Percentiles rank a stretch among this genome's conserved stretches.
These are phyloP conservation scores for Auriscalpium orientale DNA, from an alignment of 768 basidiomycete genomes.

Conservation along the genomic window DNA sequence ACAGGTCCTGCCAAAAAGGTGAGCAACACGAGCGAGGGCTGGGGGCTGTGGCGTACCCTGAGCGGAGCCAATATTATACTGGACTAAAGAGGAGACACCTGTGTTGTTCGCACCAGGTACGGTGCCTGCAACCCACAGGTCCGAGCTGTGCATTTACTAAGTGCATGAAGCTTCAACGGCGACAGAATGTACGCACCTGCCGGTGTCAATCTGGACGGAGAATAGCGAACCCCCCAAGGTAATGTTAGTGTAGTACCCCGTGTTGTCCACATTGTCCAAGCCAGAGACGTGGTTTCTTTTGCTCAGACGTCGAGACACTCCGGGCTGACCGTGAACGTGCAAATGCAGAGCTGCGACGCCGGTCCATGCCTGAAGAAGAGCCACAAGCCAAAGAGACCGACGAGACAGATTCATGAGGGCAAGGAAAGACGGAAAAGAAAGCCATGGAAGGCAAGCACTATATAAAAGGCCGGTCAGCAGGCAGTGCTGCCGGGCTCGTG, in stretches of 20 bases:
- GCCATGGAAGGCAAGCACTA: not conserved
- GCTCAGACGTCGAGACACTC: conserved; percentile 4
- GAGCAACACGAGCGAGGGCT: not conserved
- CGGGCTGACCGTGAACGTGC: not conserved
- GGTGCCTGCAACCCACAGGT: conserved; percentile 49
- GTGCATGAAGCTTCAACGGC: not conserved
- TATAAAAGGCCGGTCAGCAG: not conserved
- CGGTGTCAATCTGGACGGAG: conserved; percentile 36
- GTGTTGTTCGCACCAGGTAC: conserved; percentile 34
- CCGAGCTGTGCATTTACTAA: conserved; percentile 35
- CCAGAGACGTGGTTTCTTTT: conserved; percentile 21
- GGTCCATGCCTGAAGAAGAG: not conserved
- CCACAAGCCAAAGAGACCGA: not conserved
- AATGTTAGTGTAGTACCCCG: conserved; percentile 32
- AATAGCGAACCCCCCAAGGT: conserved; percentile 29
- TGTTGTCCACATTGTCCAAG: conserved; percentile 24
- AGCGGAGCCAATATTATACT: conserved; percentile 48
- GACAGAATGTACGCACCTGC: conserved; percentile 26
- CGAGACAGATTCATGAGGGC: not conserved
- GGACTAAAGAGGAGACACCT: conserved; percentile 31
- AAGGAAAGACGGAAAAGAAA: not conserved
- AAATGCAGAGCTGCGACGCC: conserved; percentile 1
- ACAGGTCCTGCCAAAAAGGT: conserved; percentile 30
- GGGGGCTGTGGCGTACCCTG: conserved; percentile 29
- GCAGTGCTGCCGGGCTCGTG: no score